phyloP scores from a whole-genome alignment of 768 basidiomycete species.

The Amanita rimosa region DNA sequence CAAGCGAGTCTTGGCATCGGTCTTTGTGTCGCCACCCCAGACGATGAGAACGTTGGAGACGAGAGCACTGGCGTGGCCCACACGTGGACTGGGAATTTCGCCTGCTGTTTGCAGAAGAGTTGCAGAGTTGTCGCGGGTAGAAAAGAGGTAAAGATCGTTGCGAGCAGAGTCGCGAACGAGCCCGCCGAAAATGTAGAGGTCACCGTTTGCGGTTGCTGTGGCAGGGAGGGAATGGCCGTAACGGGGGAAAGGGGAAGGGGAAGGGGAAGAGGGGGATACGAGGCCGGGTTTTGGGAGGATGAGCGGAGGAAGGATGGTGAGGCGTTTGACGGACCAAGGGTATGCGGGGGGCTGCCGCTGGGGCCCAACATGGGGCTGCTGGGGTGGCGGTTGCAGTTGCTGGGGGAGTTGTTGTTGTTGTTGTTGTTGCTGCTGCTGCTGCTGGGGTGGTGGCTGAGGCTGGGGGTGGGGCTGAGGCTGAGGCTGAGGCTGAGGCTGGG shows the following conservation, averaged over 20 bases:
- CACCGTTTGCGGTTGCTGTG: conserved; percentile 65
- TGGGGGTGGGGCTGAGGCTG: no score
- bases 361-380: conserved; percentile 10
- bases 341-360: conserved; percentile 49
- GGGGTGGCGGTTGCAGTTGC: conserved; percentile 11
- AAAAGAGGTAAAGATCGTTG: conserved; percentile 92
- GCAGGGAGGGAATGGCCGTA: conserved; percentile 92
- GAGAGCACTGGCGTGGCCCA: conserved; percentile 95
- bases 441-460: no score
- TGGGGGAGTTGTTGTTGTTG: conserved; percentile 13
- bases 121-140: conserved; percentile 66
- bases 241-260: conserved; percentile 87
- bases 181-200: conserved; percentile 94
- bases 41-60: conserved; percentile 94
- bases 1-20: conserved; percentile 46
- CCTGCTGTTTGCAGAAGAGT: conserved; percentile 81
- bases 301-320: conserved; percentile 58
- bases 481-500: no score
- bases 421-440: no score
- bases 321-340: conserved; percentile 75
- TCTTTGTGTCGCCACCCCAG: conserved; percentile 97
- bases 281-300: conserved; percentile 53
- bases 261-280: conserved; percentile 53
- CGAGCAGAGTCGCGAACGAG: conserved; percentile 83
- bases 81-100: conserved; percentile 78